A percentile compares a stretch with the other conserved stretches of the same genome.
phyloP scores from a whole-genome alignment of 108 stramenopile species.

The Ochromonas danica region DNA sequence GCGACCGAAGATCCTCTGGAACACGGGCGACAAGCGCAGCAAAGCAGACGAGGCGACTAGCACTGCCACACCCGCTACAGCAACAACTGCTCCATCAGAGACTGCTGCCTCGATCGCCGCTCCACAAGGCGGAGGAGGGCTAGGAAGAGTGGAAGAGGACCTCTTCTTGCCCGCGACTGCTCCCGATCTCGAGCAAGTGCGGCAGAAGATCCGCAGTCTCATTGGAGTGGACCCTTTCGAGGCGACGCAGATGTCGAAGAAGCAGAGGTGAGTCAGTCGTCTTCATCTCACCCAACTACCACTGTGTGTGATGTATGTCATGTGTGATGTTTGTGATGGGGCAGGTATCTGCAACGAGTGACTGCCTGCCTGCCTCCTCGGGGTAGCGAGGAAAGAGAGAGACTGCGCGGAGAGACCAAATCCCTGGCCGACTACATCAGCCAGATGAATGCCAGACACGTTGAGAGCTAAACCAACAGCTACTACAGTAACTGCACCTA shows the following conservation, averaged over 20 bases:
- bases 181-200: neutral
- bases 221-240: neutral
- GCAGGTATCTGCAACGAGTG: neutral
- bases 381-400: neutral
- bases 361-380: neutral
- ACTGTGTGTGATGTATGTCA: too few relatives aligned
- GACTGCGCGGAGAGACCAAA: neutral
- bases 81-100: neutral
- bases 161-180: too few relatives aligned
- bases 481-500: too few relatives aligned
- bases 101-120: too few relatives aligned
- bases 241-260: too few relatives aligned
- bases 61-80: neutral
- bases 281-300: too few relatives aligned
- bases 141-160: too few relatives aligned
- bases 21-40: neutral
- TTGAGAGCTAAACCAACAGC: too few relatives aligned
- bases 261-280: too few relatives aligned
- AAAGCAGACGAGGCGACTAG: neutral
- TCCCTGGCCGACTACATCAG: neutral
- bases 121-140: too few relatives aligned
- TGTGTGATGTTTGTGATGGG: too few relatives aligned
- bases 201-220: neutral
- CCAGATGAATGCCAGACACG: neutral
- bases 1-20: conserved; percentile 1